Evolutionary conservation across 345 rosid species (phyloP).

Genomic region (Syzygium oleosum): DNA sequence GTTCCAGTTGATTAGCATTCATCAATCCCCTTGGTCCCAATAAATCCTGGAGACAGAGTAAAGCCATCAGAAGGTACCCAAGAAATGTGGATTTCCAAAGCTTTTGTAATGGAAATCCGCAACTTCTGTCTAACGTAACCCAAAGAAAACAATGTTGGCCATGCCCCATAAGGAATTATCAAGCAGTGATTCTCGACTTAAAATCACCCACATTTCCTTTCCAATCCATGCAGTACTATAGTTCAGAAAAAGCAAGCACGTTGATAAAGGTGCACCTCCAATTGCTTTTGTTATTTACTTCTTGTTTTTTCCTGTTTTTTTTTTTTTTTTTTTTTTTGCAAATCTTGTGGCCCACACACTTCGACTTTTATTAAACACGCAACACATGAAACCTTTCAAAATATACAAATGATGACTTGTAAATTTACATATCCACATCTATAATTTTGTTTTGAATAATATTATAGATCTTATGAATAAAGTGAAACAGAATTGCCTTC

Average conservation of each 20-base stretch:
- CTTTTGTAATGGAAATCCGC: not conserved
- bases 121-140: not conserved
- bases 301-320: not conserved
- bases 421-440: not conserved
- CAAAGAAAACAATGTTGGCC: not conserved
- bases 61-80: not conserved
- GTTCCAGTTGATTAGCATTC: conserved; percentile 59
- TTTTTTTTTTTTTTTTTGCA: not conserved
- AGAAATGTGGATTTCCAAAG: not conserved
- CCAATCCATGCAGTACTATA: not conserved
- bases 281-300: not conserved
- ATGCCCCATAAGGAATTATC: not conserved
- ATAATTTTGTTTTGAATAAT: not conserved
- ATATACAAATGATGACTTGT: not conserved
- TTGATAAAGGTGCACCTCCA: not conserved
- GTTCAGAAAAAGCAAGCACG: not conserved
- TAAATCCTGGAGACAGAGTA: conserved; percentile 35
- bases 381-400: not conserved
- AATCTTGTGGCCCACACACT: not conserved
- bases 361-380: not conserved
- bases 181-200: not conserved
- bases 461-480: not conserved
- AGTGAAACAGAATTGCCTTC: not conserved
- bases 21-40: conserved; percentile 75
- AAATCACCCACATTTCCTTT: not conserved